Evolutionary conservation across 208 protist genomes (phyloP), one percentile per base, ranked within the genome.

Genomic region (Trypanosoma vivax): DNA sequence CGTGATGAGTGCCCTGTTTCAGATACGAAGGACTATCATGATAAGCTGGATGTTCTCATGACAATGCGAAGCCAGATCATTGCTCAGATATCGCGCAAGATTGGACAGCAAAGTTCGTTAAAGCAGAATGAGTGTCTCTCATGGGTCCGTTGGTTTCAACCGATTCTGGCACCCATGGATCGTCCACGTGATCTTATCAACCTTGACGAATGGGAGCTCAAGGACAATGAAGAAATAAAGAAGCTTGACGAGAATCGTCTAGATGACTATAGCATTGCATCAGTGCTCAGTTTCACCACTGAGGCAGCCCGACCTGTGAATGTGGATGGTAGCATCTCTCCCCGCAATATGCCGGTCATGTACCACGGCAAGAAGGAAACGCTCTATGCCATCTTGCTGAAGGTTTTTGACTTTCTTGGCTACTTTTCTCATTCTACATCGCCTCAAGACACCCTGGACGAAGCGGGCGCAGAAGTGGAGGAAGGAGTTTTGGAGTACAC

Each of bases 371-470:
- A 50, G 21, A 79, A 78, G 25, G 63, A 95, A 53, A 90, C 86
- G 4, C 76, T 90, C 35, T 69, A 85, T 33, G 88, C 79, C 34
- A 79, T 93, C 50, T 30, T 91, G 28, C 78, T 95, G 27, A 92
- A 92, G 62, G 57, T 60, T 14, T 78, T 95, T 52, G 88, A 95
- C 64, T 91, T 95, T 46, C 68, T 95, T 16, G 88, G 88, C 3
- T 95, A 95, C 69, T 92, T 92, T 64, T 82, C 84, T 3, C 88
- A 92, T 45, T 55, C 66, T 19, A 57, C 65, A 13, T 30, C 51
- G 5, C 16, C 40, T 33, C 21, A 16, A 18, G 65, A 73, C 16
- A 52, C 52, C 30, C 56, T 30, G 21, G 61, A 52, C 13, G 62
- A 73, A 6, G 38, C 27, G 10, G 35, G 13, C 11, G 48, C 50